phyloP scores from a whole-genome alignment of 2,329 filamentous ascomycete genomes.

The Chaetoscypha palmicola region DNA sequence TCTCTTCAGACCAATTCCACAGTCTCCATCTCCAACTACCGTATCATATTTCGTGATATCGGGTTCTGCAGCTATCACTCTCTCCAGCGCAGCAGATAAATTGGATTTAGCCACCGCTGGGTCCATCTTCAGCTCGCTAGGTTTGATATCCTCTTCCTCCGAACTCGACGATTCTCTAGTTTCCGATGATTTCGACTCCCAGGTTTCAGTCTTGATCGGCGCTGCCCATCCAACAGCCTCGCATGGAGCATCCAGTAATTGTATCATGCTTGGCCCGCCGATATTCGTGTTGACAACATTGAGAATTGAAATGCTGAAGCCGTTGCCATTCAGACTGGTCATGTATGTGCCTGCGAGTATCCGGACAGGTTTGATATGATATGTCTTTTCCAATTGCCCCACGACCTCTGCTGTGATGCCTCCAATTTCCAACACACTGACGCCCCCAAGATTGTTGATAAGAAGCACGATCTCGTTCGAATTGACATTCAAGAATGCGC shows the following conservation, averaged over 20 bases:
- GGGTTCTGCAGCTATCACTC: slow-evolving; percentile 55
- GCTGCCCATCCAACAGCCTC: slow-evolving; percentile 63
- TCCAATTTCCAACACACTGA: slow-evolving; percentile 59
- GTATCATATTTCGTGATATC: slow-evolving; percentile 63
- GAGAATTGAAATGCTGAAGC: slow-evolving; percentile 63
- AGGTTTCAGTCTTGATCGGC: slow-evolving; percentile 50
- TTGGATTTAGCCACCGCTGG: slow-evolving; percentile 40
- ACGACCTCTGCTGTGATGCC: slow-evolving; percentile 62
- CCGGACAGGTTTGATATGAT: slow-evolving; percentile 53
- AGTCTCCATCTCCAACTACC: slow-evolving; percentile 66
- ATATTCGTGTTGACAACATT: slow-evolving; percentile 49
- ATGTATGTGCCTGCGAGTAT: slow-evolving; percentile 62
- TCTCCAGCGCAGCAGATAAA: slow-evolving; percentile 47
- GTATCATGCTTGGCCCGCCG: slow-evolving; percentile 45
- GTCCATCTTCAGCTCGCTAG: slow-evolving; percentile 29
- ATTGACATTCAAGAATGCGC: slow-evolving; percentile 52
- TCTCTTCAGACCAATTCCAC: slow-evolving; percentile 60
- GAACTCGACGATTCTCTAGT: slow-evolving; percentile 20
- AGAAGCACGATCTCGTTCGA: slow-evolving; percentile 57
- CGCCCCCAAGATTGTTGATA: slow-evolving; percentile 64
- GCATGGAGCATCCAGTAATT: slow-evolving; percentile 60
- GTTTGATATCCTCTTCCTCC: slow-evolving; percentile 29
- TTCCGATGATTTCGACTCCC: slow-evolving; percentile 42
- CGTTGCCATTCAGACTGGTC: slow-evolving; percentile 64
- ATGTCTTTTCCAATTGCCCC: slow-evolving; percentile 49